Conservation (phyloP, 2,329 filamentous ascomycete genomes). For the Simplicillium sp. region DNA sequence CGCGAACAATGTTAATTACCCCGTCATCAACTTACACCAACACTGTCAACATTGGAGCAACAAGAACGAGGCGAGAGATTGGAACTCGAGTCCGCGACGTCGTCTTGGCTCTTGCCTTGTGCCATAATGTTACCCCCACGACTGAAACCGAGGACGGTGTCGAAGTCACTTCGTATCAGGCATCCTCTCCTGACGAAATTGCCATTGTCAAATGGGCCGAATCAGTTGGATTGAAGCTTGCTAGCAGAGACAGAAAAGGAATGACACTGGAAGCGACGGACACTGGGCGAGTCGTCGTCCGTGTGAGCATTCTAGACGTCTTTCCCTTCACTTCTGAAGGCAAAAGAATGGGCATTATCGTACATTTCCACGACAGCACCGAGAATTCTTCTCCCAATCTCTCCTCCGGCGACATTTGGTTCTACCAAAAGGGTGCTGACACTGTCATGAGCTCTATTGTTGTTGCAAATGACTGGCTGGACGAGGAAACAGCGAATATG, state of each 20-base stretch:
- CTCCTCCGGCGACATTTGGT: slow-evolving; percentile 77
- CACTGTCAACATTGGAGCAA: slow-evolving; percentile 54
- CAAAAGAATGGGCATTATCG: slow-evolving; percentile 96
- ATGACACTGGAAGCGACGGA: slow-evolving; percentile 75
- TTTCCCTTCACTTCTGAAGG: slow-evolving; percentile 98
- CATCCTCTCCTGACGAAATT: slow-evolving; percentile 95
- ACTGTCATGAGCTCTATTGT: slow-evolving; percentile 98
- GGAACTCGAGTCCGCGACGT: slow-evolving; percentile 88
- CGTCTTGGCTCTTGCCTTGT: slow-evolving; percentile 82
- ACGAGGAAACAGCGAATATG: slow-evolving; percentile 99
- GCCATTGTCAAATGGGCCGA: slow-evolving; percentile 96
- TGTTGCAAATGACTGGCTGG: slow-evolving; percentile 93
- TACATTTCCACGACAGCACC: slow-evolving; percentile 62
- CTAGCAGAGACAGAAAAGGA: slow-evolving; percentile 75
- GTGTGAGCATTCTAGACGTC: slow-evolving; percentile 81
- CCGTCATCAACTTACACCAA: slow-evolving; percentile 62
- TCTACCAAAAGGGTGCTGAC: slow-evolving; percentile 96
- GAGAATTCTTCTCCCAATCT: slow-evolving; percentile 39
- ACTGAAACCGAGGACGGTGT: slow-evolving; percentile 70
- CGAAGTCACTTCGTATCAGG: slow-evolving; percentile 79
- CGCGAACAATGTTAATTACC: slow-evolving; percentile 53
- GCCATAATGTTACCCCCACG: slow-evolving; percentile 90
- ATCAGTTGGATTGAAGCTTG: slow-evolving; percentile 74
- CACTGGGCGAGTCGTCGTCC: slow-evolving; percentile 65
- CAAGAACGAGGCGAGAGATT: slow-evolving; percentile 84